Conservation (phyloP, 1,284 basidiomycete species). For the Pholiota adiposa region DNA sequence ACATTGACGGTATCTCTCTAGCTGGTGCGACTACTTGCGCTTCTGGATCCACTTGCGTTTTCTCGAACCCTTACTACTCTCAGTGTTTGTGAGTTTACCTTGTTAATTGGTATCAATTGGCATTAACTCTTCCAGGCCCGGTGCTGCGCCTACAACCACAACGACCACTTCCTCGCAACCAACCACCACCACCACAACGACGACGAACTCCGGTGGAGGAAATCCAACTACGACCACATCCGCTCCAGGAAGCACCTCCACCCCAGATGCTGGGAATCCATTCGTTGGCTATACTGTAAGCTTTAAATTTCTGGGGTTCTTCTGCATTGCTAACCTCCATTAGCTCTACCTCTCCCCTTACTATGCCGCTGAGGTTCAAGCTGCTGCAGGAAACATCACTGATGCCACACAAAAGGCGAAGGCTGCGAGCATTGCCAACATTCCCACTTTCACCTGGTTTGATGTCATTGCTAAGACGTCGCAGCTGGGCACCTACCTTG, state of each 20-base stretch:
- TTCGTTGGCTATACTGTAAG: slow-evolving; percentile 50
- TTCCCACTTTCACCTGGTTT: slow-evolving; percentile 67
- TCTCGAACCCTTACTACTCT: slow-evolving; percentile 55
- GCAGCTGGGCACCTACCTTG: slow-evolving; percentile 55
- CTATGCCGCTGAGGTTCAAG: slow-evolving; percentile 54
- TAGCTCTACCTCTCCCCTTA: slow-evolving; percentile 55
- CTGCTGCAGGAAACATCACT: slow-evolving; percentile 53
- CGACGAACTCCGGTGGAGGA: slow-evolving; percentile 14
- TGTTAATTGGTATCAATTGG: slow-evolving; percentile 1
- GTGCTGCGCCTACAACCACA: slow-evolving; percentile 23
- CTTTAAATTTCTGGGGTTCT: background rate
- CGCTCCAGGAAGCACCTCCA: slow-evolving; percentile 30
- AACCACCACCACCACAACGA: slow-evolving; percentile 14
- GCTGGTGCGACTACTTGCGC: slow-evolving; percentile 54
- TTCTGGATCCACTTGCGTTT: slow-evolving; percentile 43
- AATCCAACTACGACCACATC: slow-evolving; percentile 16
- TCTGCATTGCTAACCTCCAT: slow-evolving; percentile 5
- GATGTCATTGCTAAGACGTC: slow-evolving; percentile 57
- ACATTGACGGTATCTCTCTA: slow-evolving; percentile 24
- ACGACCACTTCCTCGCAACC: slow-evolving; percentile 20
- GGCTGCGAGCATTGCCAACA: slow-evolving; percentile 53
- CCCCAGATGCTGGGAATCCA: slow-evolving; percentile 55
- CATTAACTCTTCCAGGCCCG: slow-evolving; percentile 29
- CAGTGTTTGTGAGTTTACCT: slow-evolving; percentile 55
- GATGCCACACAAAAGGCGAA: slow-evolving; percentile 52